Base-by-base conservation (phyloP, 2,329 filamentous ascomycete species). In the Colletotrichum neosansevieriae region DNA sequence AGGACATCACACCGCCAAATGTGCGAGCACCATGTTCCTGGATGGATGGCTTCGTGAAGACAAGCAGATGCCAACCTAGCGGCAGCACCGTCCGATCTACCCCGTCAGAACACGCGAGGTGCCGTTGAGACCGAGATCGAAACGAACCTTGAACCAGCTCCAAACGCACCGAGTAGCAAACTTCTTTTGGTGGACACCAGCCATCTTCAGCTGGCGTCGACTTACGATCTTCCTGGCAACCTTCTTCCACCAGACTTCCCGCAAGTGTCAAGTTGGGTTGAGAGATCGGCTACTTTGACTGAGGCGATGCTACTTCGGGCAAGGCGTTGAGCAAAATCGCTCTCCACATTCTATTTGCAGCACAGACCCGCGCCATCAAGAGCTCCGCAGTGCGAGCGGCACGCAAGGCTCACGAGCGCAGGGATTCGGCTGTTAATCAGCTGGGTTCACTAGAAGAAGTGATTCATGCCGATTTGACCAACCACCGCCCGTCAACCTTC, bases 81-180 rank as follows among this genome's bases (percentile, higher is more conserved):
- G 59, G 38, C 45, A 50, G 50, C 59, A 34, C 59, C 64, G 44
- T 69, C 62, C 50, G 61, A 69, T 66, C 61, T 69, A 54, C 34
- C 44, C 49, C 49, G 54, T 66, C 5, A 42, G 54, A 32, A 62
- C 59, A 56, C 62, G 66, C 66, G 62, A 66, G 61, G 47, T 50
- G 62, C 54, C 66, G 40, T 54, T 49, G 49, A 56, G 47, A 56
- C 66, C 54, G 49, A 69, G 61, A 66, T 69, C 57, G 61, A 66
- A 69, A 66, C 66, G 40, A 61, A 60, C 54, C 50, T 69, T 54
- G 61, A 59, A 66, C 54, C 61, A 65, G 56, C 42, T 44, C 49
- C 45, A 64, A 60, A 66, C 65, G 40, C 65, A 58, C 51, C 6
- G 47, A 54, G 65, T 68, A 60, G 56, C 65, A 68, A 64, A 29